Base-by-base conservation (phyloP, 352 stramenopile genomes). In the Hyaloperonospora brassicae region DNA sequence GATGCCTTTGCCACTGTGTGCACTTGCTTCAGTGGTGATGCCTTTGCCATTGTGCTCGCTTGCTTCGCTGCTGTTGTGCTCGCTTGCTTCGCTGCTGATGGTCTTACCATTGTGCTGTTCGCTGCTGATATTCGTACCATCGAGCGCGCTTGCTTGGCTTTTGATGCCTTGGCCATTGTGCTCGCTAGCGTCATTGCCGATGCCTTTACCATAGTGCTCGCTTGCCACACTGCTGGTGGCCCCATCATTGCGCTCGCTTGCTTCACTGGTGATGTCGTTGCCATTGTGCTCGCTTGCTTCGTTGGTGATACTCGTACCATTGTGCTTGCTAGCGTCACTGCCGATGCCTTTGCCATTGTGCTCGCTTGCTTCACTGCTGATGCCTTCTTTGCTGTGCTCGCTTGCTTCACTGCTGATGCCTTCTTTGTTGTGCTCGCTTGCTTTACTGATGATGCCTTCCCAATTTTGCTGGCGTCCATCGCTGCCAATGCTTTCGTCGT, bases 121-220 rank as follows among this genome's bases (percentile, higher is more conserved):
- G 35, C 41, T 52, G 10, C 30, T 14, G 24, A 47, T 55, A 23
- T 52, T 42, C 27, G 42, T 38, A 2, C 22, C 39, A 25, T 44
- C 39, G 14, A 24, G 10, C 23, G 1, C 13, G 14, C 13, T 21
- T 14, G 11, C 39, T 21, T 44, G 17, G 17, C 17, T 17, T 17
- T 17, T 17, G 14, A 17, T 44, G 39, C 22, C 39, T n/a, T 44
- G 12, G 23, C 22, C 39, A 25, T 44, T 22, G 39, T 22, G n/a
- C 23, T 5, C 39, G 39, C 9, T 44, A 22, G 2, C 23, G 21
- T n/a, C 1, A 2, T 2, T n/a, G 39, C 14, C n/a, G 30, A 57
- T 57, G 9, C 22, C 39, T n/a, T 44, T 14, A 44, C 22, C 39
- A 25, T 44, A 6, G 39, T 22, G n/a, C 23, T 5, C 39, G 39